These are phyloP conservation scores for Astrothelium subdiscretum DNA, from an alignment of 495 filamentous ascomycete genomes.

Conservation along the genomic window DNA sequence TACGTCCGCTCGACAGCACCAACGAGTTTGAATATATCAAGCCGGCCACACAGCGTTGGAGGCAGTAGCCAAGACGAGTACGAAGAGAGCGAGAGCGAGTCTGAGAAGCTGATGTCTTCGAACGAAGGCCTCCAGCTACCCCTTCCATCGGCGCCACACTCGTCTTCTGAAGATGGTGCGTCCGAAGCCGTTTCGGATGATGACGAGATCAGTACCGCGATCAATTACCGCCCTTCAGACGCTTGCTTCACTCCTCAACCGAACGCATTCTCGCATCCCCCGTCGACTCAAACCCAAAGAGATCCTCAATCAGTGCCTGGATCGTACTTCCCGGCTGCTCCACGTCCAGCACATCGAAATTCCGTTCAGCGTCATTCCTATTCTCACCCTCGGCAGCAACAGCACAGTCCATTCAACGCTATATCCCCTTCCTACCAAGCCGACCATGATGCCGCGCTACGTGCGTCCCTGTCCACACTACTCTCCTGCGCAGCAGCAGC, in stretches of 20 bases:
- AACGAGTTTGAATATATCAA: constrained; percentile 30
- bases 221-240: constrained; percentile 48
- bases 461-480: constrained; percentile 87
- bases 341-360: constrained; percentile 23
- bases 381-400: constrained; percentile 29
- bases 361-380: constrained; percentile 29
- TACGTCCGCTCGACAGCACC: constrained; percentile 39
- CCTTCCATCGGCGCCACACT: neutral
- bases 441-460: constrained; percentile 85
- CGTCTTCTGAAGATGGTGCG: constrained; percentile 10
- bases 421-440: constrained; percentile 61
- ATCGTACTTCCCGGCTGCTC: constrained; percentile 26
- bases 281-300: constrained; percentile 32
- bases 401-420: constrained; percentile 44
- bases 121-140: constrained; percentile 54
- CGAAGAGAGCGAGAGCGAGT: constrained; percentile 74
- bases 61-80: constrained; percentile 86
- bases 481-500: constrained; percentile 86
- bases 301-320: constrained; percentile 31
- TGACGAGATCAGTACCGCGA: constrained; percentile 70
- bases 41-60: constrained; percentile 17
- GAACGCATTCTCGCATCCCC: constrained; percentile 82
- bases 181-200: constrained; percentile 57
- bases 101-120: constrained; percentile 71
- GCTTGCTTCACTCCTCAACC: constrained; percentile 72